Conservation (phyloP, 805 yeast genomes). For the Candida oleophila region DNA sequence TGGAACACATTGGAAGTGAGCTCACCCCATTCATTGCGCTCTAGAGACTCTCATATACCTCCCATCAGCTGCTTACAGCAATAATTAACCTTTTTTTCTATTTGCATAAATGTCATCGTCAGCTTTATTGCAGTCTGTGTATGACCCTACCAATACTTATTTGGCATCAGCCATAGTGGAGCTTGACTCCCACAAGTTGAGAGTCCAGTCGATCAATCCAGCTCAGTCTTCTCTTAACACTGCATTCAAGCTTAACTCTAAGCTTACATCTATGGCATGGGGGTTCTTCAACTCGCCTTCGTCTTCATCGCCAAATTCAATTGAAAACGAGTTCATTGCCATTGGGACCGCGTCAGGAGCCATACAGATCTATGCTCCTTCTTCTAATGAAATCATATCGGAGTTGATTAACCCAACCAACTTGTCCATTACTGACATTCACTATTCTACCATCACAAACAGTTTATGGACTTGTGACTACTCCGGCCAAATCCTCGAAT, state of each 20-base stretch:
- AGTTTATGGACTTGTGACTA: constrained; percentile 61
- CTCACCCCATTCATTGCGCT: too few relatives aligned
- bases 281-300: constrained; percentile 19
- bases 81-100: neutral
- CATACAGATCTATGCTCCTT: constrained; percentile 65
- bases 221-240: constrained; percentile 44
- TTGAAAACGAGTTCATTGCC: constrained; percentile 44
- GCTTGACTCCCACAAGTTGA: constrained; percentile 67
- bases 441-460: constrained; percentile 39
- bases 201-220: constrained; percentile 53
- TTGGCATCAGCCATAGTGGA: constrained; percentile 67
- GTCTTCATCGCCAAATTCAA: neutral
- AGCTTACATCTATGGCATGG: constrained; percentile 57
- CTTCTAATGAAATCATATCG: constrained; percentile 53
- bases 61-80: neutral
- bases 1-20: too few relatives aligned
- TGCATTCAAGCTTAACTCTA: constrained; percentile 50
- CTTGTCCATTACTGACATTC: constrained; percentile 50
- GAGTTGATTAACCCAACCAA: constrained; percentile 48
- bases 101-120: neutral
- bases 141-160: constrained; percentile 61
- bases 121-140: constrained; percentile 43
- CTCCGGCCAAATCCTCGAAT: constrained; percentile 57
- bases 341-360: constrained; percentile 67
- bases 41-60: neutral